A percentile compares a stretch with the other conserved stretches of the same genome.
phyloP scores from a whole-genome alignment of 1,284 basidiomycete genomes.

The Chondrostereum purpureum region DNA sequence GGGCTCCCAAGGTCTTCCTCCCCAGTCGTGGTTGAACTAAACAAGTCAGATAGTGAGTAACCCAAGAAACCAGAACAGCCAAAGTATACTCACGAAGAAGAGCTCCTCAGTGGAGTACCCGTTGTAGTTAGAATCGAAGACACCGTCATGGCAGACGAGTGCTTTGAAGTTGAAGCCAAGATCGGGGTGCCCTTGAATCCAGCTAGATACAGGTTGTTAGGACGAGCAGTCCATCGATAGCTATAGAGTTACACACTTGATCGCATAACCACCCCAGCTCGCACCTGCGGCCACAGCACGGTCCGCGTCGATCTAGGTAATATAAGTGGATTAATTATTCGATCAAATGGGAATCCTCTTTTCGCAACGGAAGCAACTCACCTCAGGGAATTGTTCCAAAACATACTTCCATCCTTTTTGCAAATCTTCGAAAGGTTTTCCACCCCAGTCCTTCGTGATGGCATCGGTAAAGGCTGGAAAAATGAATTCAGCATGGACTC shows the following conservation, averaged over 20 bases:
- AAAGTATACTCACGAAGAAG: conserved; percentile 61
- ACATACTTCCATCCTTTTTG: conserved; percentile 70
- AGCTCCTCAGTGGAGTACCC: conserved; percentile 81
- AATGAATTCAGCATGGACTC: conserved; percentile 1
- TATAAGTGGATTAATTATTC: neutral
- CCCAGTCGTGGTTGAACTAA: conserved; percentile 81
- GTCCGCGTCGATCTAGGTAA: conserved; percentile 65
- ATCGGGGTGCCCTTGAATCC: conserved; percentile 91
- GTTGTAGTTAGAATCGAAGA: conserved; percentile 68
- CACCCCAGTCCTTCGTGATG: conserved; percentile 77
- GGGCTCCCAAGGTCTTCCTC: conserved; percentile 72
- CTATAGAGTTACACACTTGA: conserved; percentile 50
- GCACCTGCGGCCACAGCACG: conserved; percentile 78
- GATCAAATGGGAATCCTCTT: neutral
- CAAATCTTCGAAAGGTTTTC: conserved; percentile 80
- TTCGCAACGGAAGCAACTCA: conserved; percentile 20
- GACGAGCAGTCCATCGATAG: conserved; percentile 3
- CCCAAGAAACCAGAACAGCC: neutral
- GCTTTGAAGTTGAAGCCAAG: conserved; percentile 83
- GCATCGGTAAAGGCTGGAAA: conserved; percentile 71
- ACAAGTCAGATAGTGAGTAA: neutral
- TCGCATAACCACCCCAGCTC: conserved; percentile 78
- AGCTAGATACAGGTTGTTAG: conserved; percentile 41
- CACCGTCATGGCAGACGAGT: conserved; percentile 81
- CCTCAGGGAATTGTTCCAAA: conserved; percentile 68